Evolutionary conservation across 2,329 filamentous ascomycete species (phyloP).

Genomic region (Cercospora brassicicola): DNA sequence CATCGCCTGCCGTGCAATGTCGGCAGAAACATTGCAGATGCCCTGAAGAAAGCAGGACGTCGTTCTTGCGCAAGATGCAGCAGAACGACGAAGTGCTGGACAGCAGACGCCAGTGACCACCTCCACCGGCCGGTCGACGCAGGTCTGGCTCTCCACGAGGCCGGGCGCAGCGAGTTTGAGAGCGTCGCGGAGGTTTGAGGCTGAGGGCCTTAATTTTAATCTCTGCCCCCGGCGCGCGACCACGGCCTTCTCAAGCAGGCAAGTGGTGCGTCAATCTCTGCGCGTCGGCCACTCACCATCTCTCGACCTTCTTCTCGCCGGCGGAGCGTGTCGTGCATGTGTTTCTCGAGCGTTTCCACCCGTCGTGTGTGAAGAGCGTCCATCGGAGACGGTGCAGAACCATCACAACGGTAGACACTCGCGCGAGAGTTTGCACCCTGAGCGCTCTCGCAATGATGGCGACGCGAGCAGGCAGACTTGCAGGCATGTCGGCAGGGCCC

Average conservation of each 20-base stretch:
- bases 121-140: background rate
- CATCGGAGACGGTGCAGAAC: too few relatives aligned
- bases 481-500: background rate
- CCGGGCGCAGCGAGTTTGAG: background rate
- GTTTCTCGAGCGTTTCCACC: too few relatives aligned
- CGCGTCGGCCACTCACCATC: background rate
- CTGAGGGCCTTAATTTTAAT: slow-evolving; percentile 1
- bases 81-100: background rate
- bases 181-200: background rate
- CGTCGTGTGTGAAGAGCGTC: too few relatives aligned
- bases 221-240: background rate
- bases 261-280: slow-evolving; percentile 1
- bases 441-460: too few relatives aligned
- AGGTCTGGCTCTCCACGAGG: background rate
- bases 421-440: too few relatives aligned
- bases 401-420: too few relatives aligned
- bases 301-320: background rate
- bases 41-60: background rate
- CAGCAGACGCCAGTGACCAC: background rate
- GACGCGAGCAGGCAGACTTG: background rate
- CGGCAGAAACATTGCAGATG: too few relatives aligned
- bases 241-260: background rate
- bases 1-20: too few relatives aligned
- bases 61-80: background rate
- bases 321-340: too few relatives aligned